These are phyloP conservation scores for Capsella rubella DNA, from an alignment of 441 rosid genomes.

Conservation along the genomic window DNA sequence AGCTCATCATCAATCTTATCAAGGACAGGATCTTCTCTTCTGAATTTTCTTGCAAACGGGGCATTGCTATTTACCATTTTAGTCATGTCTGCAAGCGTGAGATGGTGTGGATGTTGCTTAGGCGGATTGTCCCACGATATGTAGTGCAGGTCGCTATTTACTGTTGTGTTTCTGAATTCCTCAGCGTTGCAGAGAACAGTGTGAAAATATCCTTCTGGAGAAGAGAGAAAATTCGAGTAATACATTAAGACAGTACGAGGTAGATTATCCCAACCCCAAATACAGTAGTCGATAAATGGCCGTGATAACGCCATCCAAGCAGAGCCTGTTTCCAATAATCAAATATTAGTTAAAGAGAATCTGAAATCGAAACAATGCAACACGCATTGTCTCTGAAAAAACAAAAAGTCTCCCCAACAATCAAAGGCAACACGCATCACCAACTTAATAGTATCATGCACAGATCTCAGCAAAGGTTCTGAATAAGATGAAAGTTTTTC, in stretches of 20 bases:
- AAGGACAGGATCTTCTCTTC: constrained; percentile 75
- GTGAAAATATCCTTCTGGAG: constrained; percentile 98
- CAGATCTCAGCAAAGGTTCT: constrained; percentile 8
- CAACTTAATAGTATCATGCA: background rate
- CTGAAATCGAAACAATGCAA: background rate
- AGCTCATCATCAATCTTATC: constrained; percentile 81
- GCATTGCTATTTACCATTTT: constrained; percentile 81
- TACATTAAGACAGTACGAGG: constrained; percentile 90
- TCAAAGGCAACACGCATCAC: constrained; percentile 6
- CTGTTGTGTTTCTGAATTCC: constrained; percentile 89
- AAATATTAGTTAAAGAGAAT: background rate
- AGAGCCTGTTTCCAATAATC: constrained; percentile 62
- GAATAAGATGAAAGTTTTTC: background rate
- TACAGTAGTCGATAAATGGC: constrained; percentile 83
- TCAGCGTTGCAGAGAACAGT: constrained; percentile 87
- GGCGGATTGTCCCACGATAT: constrained; percentile 99
- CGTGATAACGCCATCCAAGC: constrained; percentile 99
- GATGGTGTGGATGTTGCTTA: constrained; percentile 94
- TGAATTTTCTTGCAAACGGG: constrained; percentile 88
- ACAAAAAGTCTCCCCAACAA: background rate
- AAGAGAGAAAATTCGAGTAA: constrained; percentile 89
- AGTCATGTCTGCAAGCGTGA: constrained; percentile 66
- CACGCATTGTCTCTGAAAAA: too few species aligned
- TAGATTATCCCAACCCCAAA: constrained; percentile 99
- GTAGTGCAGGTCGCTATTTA: constrained; percentile 88